Percentiles rank a stretch among this genome's conserved stretches.
Conservation (phyloP, 73 alveolate genomes). For the Symbiodinium pilosum region DNA sequence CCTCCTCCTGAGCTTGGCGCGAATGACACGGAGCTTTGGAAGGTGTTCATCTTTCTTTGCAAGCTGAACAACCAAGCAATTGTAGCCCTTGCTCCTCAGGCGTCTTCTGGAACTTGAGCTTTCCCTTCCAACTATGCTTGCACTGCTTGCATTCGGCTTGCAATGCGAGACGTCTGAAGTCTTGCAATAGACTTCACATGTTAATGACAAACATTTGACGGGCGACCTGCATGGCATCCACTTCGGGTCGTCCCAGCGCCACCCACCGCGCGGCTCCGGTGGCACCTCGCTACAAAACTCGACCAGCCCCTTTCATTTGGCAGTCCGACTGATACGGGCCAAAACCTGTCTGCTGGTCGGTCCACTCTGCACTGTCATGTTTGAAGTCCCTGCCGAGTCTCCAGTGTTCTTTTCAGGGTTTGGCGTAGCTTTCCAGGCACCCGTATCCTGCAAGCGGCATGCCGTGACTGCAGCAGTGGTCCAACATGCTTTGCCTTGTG, state of each 20-base stretch:
- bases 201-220: background rate
- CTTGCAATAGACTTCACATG: no score
- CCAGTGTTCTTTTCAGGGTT: conserved; percentile 84
- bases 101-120: conserved; percentile 75
- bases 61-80: no score
- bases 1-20: conserved; percentile 87
- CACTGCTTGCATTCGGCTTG: no score
- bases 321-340: no score
- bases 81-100: background rate
- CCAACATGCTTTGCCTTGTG: conserved; percentile 77
- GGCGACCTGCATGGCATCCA: conserved; percentile 64
- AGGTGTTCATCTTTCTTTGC: no score
- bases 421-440: conserved; percentile 78
- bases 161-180: no score
- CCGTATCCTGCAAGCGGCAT: conserved; percentile 18
- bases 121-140: no score
- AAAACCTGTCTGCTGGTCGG: no score
- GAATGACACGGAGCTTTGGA: no score
- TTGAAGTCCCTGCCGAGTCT: background rate
- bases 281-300: conserved; percentile 58
- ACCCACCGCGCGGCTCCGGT: conserved; percentile 93
- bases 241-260: conserved; percentile 79
- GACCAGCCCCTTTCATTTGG: no score
- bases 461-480: no score
- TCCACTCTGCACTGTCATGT: background rate